A percentile compares a stretch with the other conserved stretches of the same genome.
phyloP scores from a whole-genome alignment of 768 basidiomycete species.

The Lentinula lateritia region DNA sequence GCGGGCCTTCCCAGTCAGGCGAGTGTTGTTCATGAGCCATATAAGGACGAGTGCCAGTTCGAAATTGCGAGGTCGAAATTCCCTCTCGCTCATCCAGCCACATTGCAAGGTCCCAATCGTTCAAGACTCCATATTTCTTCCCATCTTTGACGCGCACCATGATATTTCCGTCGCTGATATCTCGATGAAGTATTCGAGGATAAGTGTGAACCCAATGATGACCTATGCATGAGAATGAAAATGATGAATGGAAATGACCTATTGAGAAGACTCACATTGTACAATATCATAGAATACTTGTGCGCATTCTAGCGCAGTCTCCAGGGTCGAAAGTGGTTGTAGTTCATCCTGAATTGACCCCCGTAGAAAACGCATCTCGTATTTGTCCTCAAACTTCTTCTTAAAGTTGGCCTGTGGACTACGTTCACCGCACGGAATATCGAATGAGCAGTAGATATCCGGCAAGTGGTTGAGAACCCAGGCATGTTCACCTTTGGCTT shows the following conservation, averaged over 20 bases:
- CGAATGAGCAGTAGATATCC: not conserved
- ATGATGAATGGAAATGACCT: not conserved
- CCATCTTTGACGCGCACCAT: not conserved
- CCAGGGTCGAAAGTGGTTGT: not conserved
- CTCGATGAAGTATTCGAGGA: not conserved
- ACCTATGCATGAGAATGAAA: not conserved
- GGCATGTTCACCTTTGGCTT: not conserved
- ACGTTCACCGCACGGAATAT: not conserved
- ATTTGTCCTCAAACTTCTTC: not conserved
- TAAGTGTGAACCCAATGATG: not conserved
- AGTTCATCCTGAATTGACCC: not conserved
- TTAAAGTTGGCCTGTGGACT: not conserved
- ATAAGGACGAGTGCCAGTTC: not conserved
- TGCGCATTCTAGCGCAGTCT: not conserved
- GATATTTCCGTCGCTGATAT: conserved; percentile 2
- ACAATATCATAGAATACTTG: not conserved
- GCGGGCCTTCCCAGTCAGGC: not conserved
- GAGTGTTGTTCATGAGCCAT: not conserved
- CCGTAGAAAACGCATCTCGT: not conserved
- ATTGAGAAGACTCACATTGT: not conserved
- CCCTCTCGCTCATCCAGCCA: too few species aligned
- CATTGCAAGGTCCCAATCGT: not conserved
- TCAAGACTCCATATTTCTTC: not conserved
- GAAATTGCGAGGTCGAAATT: not conserved
- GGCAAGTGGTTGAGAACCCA: conserved; percentile 2